These are phyloP conservation scores for Collariella sp. DNA, from an alignment of 495 filamentous ascomycete genomes.

Conservation along the genomic window DNA sequence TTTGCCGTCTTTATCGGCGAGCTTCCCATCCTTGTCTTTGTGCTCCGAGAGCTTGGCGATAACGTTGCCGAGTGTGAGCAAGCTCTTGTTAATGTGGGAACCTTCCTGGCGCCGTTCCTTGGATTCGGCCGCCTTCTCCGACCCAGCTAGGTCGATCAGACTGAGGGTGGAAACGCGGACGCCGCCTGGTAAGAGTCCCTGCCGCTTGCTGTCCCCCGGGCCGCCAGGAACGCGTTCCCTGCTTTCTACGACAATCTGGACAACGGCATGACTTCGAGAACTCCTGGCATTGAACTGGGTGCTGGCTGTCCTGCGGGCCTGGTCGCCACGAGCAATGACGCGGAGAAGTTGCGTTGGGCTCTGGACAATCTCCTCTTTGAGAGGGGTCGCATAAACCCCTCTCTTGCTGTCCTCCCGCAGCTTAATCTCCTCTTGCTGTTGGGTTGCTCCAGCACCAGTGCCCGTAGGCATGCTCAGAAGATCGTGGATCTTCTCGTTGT, in stretches of 20 bases:
- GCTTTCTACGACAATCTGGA: slow-evolving; percentile 97
- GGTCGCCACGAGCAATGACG: slow-evolving; percentile 90
- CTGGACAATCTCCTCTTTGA: slow-evolving; percentile 98
- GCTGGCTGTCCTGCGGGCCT: slow-evolving; percentile 78
- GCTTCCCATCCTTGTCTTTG: slow-evolving; percentile 73
- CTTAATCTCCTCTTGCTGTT: slow-evolving; percentile 81
- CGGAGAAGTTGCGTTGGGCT: slow-evolving; percentile 90
- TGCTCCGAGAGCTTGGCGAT: slow-evolving; percentile 76
- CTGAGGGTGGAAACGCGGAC: slow-evolving; percentile 92
- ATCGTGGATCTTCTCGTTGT: slow-evolving; percentile 97
- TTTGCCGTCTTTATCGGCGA: slow-evolving; percentile 68
- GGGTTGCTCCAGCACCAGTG: slow-evolving; percentile 36
- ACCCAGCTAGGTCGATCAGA: slow-evolving; percentile 92
- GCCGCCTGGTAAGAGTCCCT: slow-evolving; percentile 74
- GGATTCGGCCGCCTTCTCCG: slow-evolving; percentile 87
- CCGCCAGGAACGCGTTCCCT: slow-evolving; percentile 66
- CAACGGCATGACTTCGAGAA: slow-evolving; percentile 94
- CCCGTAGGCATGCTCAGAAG: slow-evolving; percentile 65
- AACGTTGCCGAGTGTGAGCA: slow-evolving; percentile 90
- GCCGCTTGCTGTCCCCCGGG: slow-evolving; percentile 57
- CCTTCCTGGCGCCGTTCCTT: slow-evolving; percentile 93
- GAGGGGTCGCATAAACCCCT: slow-evolving; percentile 88
- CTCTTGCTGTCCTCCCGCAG: slow-evolving; percentile 90
- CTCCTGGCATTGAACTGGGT: slow-evolving; percentile 95
- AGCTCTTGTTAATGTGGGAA: slow-evolving; percentile 95